Conservation (phyloP, 345 rosid species). For the Eutrema japonicum region DNA sequence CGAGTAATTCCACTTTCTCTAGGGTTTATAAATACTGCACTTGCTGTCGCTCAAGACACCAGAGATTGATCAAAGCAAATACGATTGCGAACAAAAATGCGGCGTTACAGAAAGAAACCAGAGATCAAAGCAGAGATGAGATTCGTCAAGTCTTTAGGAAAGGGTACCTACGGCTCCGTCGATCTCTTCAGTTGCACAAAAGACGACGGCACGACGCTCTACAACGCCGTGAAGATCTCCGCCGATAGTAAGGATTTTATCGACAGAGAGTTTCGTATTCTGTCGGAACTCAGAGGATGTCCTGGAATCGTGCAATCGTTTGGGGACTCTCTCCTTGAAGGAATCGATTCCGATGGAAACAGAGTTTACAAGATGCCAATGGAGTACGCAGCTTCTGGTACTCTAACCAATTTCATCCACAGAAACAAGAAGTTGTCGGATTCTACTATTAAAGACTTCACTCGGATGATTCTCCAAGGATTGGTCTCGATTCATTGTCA, state of each 20-base stretch:
- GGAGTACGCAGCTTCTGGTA: conserved; percentile 40
- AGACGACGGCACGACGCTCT: conserved; percentile 17
- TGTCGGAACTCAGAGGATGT: conserved; percentile 24
- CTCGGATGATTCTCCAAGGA: conserved; percentile 40
- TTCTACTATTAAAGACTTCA: conserved; percentile 21
- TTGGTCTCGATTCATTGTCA: conserved; percentile 36
- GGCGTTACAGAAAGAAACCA: background rate
- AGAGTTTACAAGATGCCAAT: conserved; percentile 18
- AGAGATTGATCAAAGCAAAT: conserved; percentile 1
- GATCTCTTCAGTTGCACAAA: conserved; percentile 23
- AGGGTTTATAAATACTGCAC: conserved; percentile 1
- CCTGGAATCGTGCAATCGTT: conserved; percentile 26
- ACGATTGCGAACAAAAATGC: conserved; percentile 1
- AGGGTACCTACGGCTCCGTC: conserved; percentile 37
- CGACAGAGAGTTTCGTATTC: conserved; percentile 28
- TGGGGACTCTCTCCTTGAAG: conserved; percentile 5
- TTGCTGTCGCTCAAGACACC: background rate
- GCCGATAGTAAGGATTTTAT: background rate
- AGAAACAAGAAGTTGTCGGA: conserved; percentile 16
- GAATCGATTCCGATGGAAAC: background rate
- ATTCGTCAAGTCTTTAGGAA: conserved; percentile 37
- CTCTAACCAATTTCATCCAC: conserved; percentile 7
- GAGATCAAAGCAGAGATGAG: conserved; percentile 21
- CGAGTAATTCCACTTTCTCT: background rate
- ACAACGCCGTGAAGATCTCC: conserved; percentile 35